Evolutionary conservation across 768 basidiomycete species (phyloP), one percentile per base, ranked within the genome.

Genomic region (Cyclocybe aegerita): DNA sequence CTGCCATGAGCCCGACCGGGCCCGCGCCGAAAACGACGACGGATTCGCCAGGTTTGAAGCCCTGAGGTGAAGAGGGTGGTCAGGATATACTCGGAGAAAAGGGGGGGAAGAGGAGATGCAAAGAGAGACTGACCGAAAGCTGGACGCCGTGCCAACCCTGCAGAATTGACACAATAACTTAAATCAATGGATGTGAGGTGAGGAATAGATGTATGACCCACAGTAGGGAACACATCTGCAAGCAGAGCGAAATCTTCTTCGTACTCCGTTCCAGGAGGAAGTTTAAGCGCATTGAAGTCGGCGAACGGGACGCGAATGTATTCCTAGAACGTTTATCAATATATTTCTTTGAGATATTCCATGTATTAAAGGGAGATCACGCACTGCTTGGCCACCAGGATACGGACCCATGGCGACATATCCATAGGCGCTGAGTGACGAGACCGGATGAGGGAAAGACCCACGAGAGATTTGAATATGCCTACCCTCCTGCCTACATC

Each of bases 351-450:
- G 16, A 39, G 32, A 15, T 33, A 12, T n/a, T 16, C 10, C 8
- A 11, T 33, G 31, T 30, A 4, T 23, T 23, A 23, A 23, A n/a
- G n/a, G n/a, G n/a, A n/a, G 23, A 4, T 23, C 23, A 23, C 23
- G 23, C 59, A 77, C 76, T 14, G 78, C 78, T 64, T 80, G 78
- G 4, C 78, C 77, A 6, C 80, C 80, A 9, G 67, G 67, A 59
- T 81, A 82, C 0, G 79, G 79, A 1, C 79, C 79, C 79, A 81
- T 80, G 4, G 79, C 67, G 12, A 81, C 80, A 60, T 81, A 81
- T 17, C 76, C 77, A 46, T 78, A 78, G 6, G 77, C 76, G 35
- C 76, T 78, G 43, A 44, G 36, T 17, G 8, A 30, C 10, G 29
- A 5, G n/a, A 17, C n/a, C 31, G 3, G 9, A 36, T 43, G 9